Evolutionary conservation across 1,139 yeast genomes (phyloP).

Genomic region (Maudiozyma humilis): DNA sequence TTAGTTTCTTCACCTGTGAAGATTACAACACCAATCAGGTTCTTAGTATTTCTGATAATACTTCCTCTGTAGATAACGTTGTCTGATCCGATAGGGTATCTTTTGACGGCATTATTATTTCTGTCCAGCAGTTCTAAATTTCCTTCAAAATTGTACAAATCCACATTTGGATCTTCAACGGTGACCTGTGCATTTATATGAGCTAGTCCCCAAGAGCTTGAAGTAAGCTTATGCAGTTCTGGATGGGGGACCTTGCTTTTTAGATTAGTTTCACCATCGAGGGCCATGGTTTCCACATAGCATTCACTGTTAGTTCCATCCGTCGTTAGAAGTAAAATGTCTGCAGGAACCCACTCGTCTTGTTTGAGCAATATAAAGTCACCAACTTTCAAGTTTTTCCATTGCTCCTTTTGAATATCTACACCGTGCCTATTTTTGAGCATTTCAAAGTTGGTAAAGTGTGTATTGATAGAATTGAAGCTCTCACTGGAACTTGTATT

Average conservation of each 20-base stretch:
- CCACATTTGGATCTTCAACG: slow-evolving; percentile 85
- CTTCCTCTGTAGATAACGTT: slow-evolving; percentile 86
- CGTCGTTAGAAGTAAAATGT: slow-evolving; percentile 61
- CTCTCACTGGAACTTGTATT: neutral
- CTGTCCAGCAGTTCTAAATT: slow-evolving; percentile 34
- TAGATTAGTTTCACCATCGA: slow-evolving; percentile 93
- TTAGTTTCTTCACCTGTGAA: slow-evolving; percentile 96
- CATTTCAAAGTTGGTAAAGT: slow-evolving; percentile 24
- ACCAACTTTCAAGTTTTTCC: slow-evolving; percentile 82
- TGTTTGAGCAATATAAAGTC: slow-evolving; percentile 64
- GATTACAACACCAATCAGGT: slow-evolving; percentile 68
- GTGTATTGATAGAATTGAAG: slow-evolving; percentile 7
- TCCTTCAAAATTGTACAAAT: slow-evolving; percentile 89
- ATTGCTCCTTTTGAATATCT: slow-evolving; percentile 33
- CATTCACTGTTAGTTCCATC: slow-evolving; percentile 64
- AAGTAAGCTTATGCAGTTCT: slow-evolving; percentile 45
- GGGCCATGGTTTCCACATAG: slow-evolving; percentile 90
- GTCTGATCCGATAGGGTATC: slow-evolving; percentile 64
- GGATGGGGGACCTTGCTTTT: slow-evolving; percentile 65
- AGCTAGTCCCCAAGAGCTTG: slow-evolving; percentile 46
- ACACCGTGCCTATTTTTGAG: slow-evolving; percentile 25
- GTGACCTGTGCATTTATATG: slow-evolving; percentile 46
- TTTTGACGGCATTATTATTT: slow-evolving; percentile 23
- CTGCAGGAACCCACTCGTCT: slow-evolving; percentile 94
- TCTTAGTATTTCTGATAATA: slow-evolving; percentile 70